Percentiles rank a stretch among this genome's conserved stretches.
Evolutionary conservation across 2,329 filamentous ascomycete genomes (phyloP).

Genomic region (Aspergillus novofumigatus): DNA sequence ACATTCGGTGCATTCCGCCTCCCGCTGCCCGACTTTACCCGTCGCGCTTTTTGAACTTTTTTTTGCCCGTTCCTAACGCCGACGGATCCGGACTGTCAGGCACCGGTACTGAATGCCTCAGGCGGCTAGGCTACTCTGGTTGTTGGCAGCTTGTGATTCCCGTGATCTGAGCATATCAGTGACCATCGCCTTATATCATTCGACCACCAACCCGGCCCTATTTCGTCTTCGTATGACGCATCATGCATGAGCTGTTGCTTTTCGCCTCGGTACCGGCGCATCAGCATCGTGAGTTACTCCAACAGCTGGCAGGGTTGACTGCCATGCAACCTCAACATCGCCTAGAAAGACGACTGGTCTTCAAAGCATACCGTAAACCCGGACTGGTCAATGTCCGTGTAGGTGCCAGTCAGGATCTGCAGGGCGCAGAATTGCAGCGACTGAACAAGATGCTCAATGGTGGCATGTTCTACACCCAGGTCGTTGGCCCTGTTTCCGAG

Average conservation of each 20-base stretch:
- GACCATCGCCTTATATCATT: not conserved
- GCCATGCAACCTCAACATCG: slow-evolving; percentile 56
- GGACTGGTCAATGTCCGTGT: slow-evolving; percentile 36
- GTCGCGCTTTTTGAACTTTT: not conserved
- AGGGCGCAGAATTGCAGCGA: slow-evolving; percentile 41
- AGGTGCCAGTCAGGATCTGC: slow-evolving; percentile 44
- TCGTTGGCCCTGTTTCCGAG: slow-evolving; percentile 44
- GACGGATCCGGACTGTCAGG: not conserved
- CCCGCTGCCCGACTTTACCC: not conserved
- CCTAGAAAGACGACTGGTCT: slow-evolving; percentile 55
- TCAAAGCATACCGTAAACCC: slow-evolving; percentile 51
- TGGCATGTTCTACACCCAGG: slow-evolving; percentile 52
- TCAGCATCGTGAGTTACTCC: slow-evolving; percentile 58
- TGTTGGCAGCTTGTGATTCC: not conserved
- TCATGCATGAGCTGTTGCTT: slow-evolving; percentile 61
- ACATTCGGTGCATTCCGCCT: not conserved
- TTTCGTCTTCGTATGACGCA: slow-evolving; percentile 46
- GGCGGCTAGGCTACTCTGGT: not conserved
- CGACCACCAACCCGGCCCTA: slow-evolving; percentile 1
- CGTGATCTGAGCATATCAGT: not conserved
- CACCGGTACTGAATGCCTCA: not conserved
- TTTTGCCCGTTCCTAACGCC: not conserved
- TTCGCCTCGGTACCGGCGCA: slow-evolving; percentile 55
- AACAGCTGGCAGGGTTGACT: slow-evolving; percentile 58
- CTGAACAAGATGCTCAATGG: slow-evolving; percentile 47